phyloP scores from a whole-genome alignment of 2,329 filamentous ascomycete genomes.

The Stagonosporopsis rhizophila region DNA sequence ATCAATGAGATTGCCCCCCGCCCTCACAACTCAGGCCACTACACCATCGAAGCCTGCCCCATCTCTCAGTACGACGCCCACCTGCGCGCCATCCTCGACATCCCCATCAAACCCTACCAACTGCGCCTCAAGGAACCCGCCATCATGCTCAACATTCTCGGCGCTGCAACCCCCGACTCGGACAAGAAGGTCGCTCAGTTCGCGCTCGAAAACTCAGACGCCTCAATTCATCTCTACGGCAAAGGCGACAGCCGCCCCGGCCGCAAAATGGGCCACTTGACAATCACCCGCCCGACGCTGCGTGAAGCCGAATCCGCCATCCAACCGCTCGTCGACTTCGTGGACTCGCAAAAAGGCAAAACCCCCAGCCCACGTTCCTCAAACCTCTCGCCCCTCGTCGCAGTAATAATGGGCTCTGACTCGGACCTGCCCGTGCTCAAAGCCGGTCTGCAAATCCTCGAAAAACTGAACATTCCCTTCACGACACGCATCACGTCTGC shows the following conservation, averaged over 20 bases:
- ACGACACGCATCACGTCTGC: slow-evolving; percentile 80
- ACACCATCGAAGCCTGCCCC: slow-evolving; percentile 89
- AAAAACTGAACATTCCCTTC: slow-evolving; percentile 74
- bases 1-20: slow-evolving; percentile 88
- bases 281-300: slow-evolving; percentile 74
- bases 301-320: slow-evolving; percentile 71
- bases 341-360: slow-evolving; percentile 62
- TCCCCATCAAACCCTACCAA: slow-evolving; percentile 60
- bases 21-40: slow-evolving; percentile 91
- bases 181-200: slow-evolving; percentile 65
- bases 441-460: slow-evolving; percentile 70
- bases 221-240: slow-evolving; percentile 85
- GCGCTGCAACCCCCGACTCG: slow-evolving; percentile 69
- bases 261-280: slow-evolving; percentile 95
- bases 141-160: slow-evolving; percentile 85
- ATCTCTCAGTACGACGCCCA: slow-evolving; percentile 94
- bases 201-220: slow-evolving; percentile 65
- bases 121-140: slow-evolving; percentile 65
- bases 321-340: slow-evolving; percentile 72
- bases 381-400: slow-evolving; percentile 63
- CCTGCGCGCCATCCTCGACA: slow-evolving; percentile 79
- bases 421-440: slow-evolving; percentile 74
- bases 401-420: slow-evolving; percentile 85
- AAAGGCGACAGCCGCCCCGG: slow-evolving; percentile 84
- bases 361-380: slow-evolving; percentile 29